Percentiles rank a stretch among this genome's conserved stretches.
These are phyloP conservation scores for Azolla pinnata DNA, from an alignment of 75 land plant species.

Conservation along the genomic window DNA sequence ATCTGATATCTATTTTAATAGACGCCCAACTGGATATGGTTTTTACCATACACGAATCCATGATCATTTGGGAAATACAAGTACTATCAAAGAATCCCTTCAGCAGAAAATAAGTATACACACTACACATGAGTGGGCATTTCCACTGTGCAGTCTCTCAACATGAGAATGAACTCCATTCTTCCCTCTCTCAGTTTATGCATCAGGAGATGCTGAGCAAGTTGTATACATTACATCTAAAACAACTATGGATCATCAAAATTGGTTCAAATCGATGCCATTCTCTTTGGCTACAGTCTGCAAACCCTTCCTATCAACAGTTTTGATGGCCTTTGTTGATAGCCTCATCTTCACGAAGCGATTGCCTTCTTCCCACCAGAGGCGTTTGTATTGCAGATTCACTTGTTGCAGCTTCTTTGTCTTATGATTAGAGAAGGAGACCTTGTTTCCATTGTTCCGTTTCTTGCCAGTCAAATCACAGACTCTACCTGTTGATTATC, in stretches of 20 bases:
- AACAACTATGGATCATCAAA: constrained; percentile 24
- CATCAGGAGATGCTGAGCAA: too few relatives aligned
- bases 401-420: constrained; percentile 74
- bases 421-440: constrained; percentile 79
- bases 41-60: too few relatives aligned
- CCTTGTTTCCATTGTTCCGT: constrained; percentile 72
- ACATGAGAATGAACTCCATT: too few relatives aligned
- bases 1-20: too few relatives aligned
- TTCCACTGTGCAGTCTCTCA: too few relatives aligned
- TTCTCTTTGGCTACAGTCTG: constrained; percentile 95
- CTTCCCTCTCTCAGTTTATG: too few relatives aligned
- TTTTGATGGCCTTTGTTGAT: constrained; percentile 87
- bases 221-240: too few relatives aligned
- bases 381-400: constrained; percentile 80
- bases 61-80: too few relatives aligned
- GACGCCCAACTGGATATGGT: too few relatives aligned
- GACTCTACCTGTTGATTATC: constrained; percentile 41
- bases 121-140: too few relatives aligned
- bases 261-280: constrained; percentile 65
- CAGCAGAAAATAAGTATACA: too few relatives aligned
- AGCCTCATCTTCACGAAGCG: constrained; percentile 73
- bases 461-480: constrained; percentile 89
- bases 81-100: too few relatives aligned
- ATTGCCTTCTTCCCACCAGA: constrained; percentile 98
- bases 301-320: constrained; percentile 89